phyloP scores from a whole-genome alignment of 2,329 filamentous ascomycete genomes.

The Pseudogymnoascus sp. region DNA sequence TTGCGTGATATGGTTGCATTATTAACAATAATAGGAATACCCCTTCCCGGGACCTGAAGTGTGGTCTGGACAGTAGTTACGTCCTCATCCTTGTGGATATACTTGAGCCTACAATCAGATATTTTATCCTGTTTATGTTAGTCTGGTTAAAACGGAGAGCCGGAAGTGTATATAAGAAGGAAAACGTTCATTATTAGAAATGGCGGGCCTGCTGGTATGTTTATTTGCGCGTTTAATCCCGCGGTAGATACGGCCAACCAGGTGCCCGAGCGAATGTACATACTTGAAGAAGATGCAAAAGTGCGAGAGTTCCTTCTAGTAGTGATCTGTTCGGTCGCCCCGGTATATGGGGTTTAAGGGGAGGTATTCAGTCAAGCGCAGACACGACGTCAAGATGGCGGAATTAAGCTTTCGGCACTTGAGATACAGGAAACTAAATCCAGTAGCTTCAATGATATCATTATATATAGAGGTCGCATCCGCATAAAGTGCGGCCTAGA shows the following conservation, averaged over 20 bases:
- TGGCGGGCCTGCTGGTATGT: background rate
- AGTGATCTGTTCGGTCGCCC: background rate
- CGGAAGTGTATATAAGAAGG: background rate
- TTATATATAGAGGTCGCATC: background rate
- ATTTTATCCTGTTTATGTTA: background rate
- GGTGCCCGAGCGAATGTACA: background rate
- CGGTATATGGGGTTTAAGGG: background rate
- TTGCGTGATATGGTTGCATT: background rate
- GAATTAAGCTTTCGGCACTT: constrained; percentile 6
- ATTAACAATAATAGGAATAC: constrained; percentile 14
- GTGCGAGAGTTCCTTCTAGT: background rate
- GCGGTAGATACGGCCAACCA: background rate
- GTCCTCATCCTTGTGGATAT: background rate
- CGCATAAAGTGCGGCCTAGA: background rate
- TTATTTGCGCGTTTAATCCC: background rate
- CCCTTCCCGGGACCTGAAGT: constrained; percentile 14
- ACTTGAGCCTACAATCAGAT: background rate
- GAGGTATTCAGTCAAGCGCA: background rate
- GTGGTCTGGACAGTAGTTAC: constrained; percentile 2
- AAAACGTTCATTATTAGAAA: background rate
- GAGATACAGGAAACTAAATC: background rate
- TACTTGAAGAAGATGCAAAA: background rate
- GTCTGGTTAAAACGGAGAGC: background rate
- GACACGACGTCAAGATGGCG: background rate
- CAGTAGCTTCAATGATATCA: constrained; percentile 1